These are phyloP conservation scores for Lonicera japonica DNA, from an alignment of 129 eudicot species.

Conservation along the genomic window DNA sequence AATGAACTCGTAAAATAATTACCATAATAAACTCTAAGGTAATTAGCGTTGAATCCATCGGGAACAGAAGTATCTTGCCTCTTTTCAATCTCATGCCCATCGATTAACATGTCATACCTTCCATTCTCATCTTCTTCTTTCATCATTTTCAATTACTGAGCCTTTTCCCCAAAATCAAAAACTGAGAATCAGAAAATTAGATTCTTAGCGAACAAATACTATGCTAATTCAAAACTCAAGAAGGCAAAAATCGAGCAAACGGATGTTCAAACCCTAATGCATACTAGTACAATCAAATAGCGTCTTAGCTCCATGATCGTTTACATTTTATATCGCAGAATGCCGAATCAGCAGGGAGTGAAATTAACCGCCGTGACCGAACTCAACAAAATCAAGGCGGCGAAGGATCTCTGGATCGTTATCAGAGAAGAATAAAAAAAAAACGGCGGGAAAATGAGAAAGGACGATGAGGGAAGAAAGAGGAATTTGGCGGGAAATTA, in stretches of 20 bases:
- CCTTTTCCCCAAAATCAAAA: background rate
- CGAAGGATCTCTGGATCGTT: background rate
- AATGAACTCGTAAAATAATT: background rate
- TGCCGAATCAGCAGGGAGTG: background rate
- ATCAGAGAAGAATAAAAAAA: background rate
- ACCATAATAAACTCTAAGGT: conserved; percentile 72
- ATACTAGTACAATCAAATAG: background rate
- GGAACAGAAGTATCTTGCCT: conserved; percentile 20
- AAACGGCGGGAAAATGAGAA: background rate
- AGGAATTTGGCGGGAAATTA: conserved; percentile 1
- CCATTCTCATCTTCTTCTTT: conserved; percentile 42
- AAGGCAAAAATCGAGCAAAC: background rate
- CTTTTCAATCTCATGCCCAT: conserved; percentile 24
- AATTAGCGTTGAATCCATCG: conserved; percentile 46
- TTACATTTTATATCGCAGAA: background rate
- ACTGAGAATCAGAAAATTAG: background rate
- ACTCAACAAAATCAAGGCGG: background rate
- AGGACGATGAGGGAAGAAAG: background rate
- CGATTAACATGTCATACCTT: conserved; percentile 59
- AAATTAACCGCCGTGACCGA: background rate
- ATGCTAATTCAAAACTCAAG: too few species aligned
- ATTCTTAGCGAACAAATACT: background rate
- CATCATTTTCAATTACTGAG: conserved; percentile 27
- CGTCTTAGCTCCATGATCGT: background rate
- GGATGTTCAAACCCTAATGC: background rate